These are phyloP conservation scores for Rhamnella rubrinervis DNA, from an alignment of 331 rosid species.

Conservation along the genomic window DNA sequence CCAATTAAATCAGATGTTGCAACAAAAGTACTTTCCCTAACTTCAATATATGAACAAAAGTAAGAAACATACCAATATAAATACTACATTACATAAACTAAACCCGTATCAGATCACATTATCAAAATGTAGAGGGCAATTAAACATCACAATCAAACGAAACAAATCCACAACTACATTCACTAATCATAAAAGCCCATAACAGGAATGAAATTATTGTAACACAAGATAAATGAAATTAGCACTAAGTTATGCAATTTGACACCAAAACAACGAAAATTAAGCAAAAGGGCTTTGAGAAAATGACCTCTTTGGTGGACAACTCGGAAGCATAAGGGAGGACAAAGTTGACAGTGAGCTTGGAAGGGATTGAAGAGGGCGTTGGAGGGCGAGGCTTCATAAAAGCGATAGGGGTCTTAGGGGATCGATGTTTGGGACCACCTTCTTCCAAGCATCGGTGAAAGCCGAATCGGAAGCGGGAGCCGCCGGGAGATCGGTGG, in stretches of 20 bases:
- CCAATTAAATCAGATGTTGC: too few relatives aligned
- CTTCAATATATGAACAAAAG: too few relatives aligned
- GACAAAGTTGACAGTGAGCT: slow-evolving; percentile 89
- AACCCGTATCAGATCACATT: too few relatives aligned
- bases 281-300: not conserved
- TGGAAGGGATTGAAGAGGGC: slow-evolving; percentile 70
- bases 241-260: not conserved
- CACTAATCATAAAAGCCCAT: not conserved
- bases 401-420: slow-evolving; percentile 65
- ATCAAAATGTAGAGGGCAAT: too few relatives aligned
- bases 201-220: not conserved
- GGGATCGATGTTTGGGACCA: slow-evolving; percentile 68
- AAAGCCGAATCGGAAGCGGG: slow-evolving; percentile 35
- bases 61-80: too few relatives aligned
- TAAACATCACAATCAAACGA: too few relatives aligned
- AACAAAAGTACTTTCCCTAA: too few relatives aligned
- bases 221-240: not conserved
- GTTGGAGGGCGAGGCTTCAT: slow-evolving; percentile 68
- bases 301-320: slow-evolving; percentile 72
- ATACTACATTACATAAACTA: too few relatives aligned
- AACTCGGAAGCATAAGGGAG: slow-evolving; percentile 86
- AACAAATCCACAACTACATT: too few relatives aligned
- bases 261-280: not conserved
- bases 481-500: slow-evolving; percentile 57
- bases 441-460: slow-evolving; percentile 71